Percentiles rank a stretch among this genome's conserved stretches.
Evolutionary conservation across 1,284 basidiomycete species (phyloP).

Genomic region (Tilletia walkeri): DNA sequence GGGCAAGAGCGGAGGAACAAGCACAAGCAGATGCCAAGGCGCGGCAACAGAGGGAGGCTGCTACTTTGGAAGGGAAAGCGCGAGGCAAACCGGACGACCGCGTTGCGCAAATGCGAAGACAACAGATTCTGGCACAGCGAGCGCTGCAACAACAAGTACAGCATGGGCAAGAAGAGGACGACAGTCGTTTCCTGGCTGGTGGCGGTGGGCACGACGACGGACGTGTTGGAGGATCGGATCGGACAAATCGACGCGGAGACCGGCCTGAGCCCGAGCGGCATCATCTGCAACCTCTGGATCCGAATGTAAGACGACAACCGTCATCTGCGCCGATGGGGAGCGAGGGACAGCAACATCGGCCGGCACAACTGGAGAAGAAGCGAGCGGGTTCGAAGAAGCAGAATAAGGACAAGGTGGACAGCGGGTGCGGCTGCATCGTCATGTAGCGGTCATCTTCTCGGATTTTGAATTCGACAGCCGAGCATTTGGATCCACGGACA

Average conservation of each 20-base stretch:
- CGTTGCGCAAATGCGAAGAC: conserved; percentile 4
- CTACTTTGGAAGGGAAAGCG: background rate
- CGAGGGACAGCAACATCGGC: background rate
- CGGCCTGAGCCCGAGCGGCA: background rate
- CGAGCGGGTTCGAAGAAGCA: background rate
- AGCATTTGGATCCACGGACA: too few relatives aligned
- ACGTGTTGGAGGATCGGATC: too few relatives aligned
- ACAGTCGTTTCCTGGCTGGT: background rate
- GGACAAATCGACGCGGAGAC: too few relatives aligned
- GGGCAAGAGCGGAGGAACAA: conserved; percentile 18
- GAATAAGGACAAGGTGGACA: conserved; percentile 9
- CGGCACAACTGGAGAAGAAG: too few relatives aligned
- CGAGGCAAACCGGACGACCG: background rate
- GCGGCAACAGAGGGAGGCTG: background rate
- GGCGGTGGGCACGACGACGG: too few relatives aligned
- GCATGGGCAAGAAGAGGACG: conserved; percentile 5
- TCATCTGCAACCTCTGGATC: too few relatives aligned
- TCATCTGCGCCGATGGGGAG: background rate
- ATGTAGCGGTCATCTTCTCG: background rate
- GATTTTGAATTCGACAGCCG: too few relatives aligned
- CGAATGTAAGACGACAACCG: too few relatives aligned
- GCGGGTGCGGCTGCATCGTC: conserved; percentile 12
- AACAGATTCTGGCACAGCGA: background rate
- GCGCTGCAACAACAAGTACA: background rate
- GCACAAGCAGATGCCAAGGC: conserved; percentile 9